Conservation (phyloP, 1,139 yeast genomes). For the Sugiyamaella neomexicana region DNA sequence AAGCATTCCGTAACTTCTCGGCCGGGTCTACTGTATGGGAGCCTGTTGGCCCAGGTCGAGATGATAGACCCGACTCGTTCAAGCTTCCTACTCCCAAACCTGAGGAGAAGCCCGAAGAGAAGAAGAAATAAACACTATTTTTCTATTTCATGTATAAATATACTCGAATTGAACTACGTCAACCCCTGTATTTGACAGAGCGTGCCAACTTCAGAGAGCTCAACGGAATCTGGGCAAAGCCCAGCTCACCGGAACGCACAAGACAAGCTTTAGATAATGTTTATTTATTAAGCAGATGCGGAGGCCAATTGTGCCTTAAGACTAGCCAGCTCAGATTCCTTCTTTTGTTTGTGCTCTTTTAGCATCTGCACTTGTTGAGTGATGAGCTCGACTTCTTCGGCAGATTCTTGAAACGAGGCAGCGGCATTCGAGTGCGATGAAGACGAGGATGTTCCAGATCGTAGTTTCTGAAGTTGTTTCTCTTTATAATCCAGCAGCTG, state of each 20-base stretch:
- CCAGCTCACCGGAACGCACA: conserved; percentile 12
- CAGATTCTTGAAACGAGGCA: conserved; percentile 26
- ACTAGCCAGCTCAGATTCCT: conserved; percentile 52
- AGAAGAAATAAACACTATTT: conserved; percentile 33
- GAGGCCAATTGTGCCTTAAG: conserved; percentile 48
- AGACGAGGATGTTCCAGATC: conserved; percentile 28
- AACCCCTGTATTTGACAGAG: too few species aligned
- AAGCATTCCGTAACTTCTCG: conserved; percentile 87
- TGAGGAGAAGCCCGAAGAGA: conserved; percentile 47
- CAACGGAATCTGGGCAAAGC: conserved; percentile 13
- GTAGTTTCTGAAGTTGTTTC: conserved; percentile 44
- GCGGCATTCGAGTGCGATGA: conserved; percentile 19
- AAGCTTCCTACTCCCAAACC: conserved; percentile 82
- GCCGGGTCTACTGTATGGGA: conserved; percentile 92
- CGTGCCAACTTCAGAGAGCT: too few species aligned
- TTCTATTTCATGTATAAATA: not conserved
- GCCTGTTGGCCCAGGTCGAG: conserved; percentile 86
- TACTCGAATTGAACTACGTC: too few species aligned
- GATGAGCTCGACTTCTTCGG: conserved; percentile 61
- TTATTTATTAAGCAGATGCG: conserved; percentile 14
- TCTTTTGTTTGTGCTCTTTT: conserved; percentile 54
- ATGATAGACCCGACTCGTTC: conserved; percentile 76
- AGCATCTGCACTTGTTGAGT: conserved; percentile 64
- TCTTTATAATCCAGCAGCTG: conserved; percentile 77
- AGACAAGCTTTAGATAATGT: too few species aligned